phyloP scores from a whole-genome alignment of 495 filamentous ascomycete genomes.

The Darksidea phi region DNA sequence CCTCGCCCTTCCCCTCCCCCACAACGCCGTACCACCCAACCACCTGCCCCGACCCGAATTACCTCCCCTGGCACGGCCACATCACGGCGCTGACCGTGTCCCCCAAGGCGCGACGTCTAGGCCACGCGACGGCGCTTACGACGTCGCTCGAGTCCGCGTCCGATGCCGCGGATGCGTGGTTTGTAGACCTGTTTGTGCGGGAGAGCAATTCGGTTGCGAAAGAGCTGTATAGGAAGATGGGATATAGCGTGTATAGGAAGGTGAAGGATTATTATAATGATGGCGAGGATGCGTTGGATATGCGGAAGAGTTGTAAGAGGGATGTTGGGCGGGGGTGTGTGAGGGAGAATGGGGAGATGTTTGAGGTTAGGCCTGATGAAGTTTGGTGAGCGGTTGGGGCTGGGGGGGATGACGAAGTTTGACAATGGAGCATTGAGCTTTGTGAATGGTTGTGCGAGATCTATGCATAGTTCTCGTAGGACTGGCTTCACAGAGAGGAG shows the following conservation, averaged over 20 bases:
- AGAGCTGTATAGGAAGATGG: slow-evolving; percentile 84
- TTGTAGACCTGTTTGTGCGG: slow-evolving; percentile 91
- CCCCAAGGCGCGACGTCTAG: slow-evolving; percentile 77
- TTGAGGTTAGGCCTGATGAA: slow-evolving; percentile 76
- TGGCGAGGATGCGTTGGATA: slow-evolving; percentile 92
- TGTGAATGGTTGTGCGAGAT: no score
- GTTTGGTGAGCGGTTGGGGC: slow-evolving; percentile 63
- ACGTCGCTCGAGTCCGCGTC: slow-evolving; percentile 74
- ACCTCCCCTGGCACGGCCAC: slow-evolving; percentile 95
- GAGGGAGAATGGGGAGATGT: slow-evolving; percentile 77
- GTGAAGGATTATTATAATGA: slow-evolving; percentile 92
- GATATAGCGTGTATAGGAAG: slow-evolving; percentile 78
- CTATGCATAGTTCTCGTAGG: no score
- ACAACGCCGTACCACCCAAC: slow-evolving; percentile 63
- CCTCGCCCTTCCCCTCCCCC: slow-evolving; percentile 63
- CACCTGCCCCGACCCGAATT: slow-evolving; percentile 53
- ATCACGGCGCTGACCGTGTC: slow-evolving; percentile 95
- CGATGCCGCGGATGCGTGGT: slow-evolving; percentile 82
- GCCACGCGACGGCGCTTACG: slow-evolving; percentile 77
- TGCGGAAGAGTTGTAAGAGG: slow-evolving; percentile 86
- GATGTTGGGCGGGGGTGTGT: slow-evolving; percentile 77
- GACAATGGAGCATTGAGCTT: no score
- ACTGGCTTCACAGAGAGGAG: no score
- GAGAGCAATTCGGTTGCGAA: slow-evolving; percentile 84
- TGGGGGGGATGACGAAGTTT: no score